Percentiles rank a stretch among this genome's conserved stretches.
Conservation (phyloP, 768 basidiomycete genomes). For the Xerocomus brunneocitrinus region DNA sequence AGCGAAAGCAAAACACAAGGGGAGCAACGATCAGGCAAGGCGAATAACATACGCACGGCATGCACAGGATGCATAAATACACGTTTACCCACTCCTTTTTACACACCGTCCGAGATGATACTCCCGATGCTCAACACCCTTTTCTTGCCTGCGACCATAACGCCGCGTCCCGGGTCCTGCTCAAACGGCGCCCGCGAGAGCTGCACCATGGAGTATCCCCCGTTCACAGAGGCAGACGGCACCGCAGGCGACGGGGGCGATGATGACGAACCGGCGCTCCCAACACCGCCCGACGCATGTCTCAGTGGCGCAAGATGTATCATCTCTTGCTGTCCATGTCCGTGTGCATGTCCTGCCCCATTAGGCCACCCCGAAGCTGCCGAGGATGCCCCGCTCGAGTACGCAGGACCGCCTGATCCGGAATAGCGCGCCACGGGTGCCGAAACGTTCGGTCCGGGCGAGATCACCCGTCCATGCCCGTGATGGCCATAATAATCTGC, state of each 20-base stretch:
- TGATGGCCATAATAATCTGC: conserved; percentile 26
- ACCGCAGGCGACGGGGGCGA: conserved; percentile 29
- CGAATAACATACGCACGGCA: conserved; percentile 2
- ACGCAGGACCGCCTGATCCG: conserved; percentile 4
- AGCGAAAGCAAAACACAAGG: not conserved
- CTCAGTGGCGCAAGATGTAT: conserved; percentile 35
- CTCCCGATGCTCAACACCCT: conserved; percentile 67
- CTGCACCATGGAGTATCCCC: conserved; percentile 27
- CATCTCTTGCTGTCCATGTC: conserved; percentile 28
- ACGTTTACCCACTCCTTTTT: not conserved
- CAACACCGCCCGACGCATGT: conserved; percentile 13
- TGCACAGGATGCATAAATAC: not conserved
- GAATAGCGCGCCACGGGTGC: conserved; percentile 14
- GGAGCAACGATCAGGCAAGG: not conserved
- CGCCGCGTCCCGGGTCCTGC: conserved; percentile 23
- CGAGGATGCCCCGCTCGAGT: conserved; percentile 2
- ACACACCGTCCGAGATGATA: conserved; percentile 53
- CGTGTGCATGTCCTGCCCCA: conserved; percentile 10
- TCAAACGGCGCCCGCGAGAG: conserved; percentile 32
- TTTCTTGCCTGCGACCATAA: conserved; percentile 43
- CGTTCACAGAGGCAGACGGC: conserved; percentile 10
- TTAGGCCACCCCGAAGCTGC: conserved; percentile 16
- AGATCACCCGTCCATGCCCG: conserved; percentile 14
- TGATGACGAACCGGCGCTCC: conserved; percentile 17
- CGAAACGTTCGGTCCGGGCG: conserved; percentile 16